Base-by-base conservation (phyloP, 2,329 filamentous ascomycete species). In the Hypoxylon sp. region DNA sequence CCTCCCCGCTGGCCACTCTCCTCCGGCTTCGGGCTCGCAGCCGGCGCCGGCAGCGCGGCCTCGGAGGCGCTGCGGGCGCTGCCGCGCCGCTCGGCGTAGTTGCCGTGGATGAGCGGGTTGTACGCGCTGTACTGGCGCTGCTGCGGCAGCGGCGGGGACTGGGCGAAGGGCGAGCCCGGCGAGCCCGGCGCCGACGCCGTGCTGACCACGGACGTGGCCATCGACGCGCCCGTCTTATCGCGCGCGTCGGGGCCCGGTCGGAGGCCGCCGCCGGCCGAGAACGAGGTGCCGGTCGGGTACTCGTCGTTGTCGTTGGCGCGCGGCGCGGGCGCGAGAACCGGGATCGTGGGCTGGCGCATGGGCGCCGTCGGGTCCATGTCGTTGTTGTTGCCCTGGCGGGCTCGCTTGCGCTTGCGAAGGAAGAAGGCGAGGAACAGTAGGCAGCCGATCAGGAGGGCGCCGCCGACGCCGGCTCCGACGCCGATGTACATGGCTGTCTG, bases 401-500 rank as follows among this genome's bases (percentile, higher is more conserved):
- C 35, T 18, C 47, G 48, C 40, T 55, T 58, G 13, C 58, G 58
- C 48, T 55, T 53, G 23, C 60, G 60, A 1, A 62, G 54, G 9
- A 60, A 38, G 5, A 56, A 33, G 11, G 37, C 47, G 3, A 67
- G 47, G 26, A 53, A 60, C 4, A 60, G 4, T 17, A 66, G 48
- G 27, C 55, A 48, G 1, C 55, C 60, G 29, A 66, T 35, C 1
- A 67, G 26, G 2, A 62, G 3, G n/a, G 55, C 57, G 0, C 58
- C 62, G 11, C 49, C 59, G 3, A 48, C 57, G 21, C 63, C 65
- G 15, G 65, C 42, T 4, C 62, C 63, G 15, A 67, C 60, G 17
- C 62, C 63, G 10, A 48, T 45, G 45, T 64, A 49, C 2, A 55
- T 52, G 9, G 52, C 38, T 2, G 33, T 48, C 1, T 58, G 57